These are phyloP conservation scores for Micromonas pusilla DNA, from an alignment of 139 green algal species.

Conservation along the genomic window DNA sequence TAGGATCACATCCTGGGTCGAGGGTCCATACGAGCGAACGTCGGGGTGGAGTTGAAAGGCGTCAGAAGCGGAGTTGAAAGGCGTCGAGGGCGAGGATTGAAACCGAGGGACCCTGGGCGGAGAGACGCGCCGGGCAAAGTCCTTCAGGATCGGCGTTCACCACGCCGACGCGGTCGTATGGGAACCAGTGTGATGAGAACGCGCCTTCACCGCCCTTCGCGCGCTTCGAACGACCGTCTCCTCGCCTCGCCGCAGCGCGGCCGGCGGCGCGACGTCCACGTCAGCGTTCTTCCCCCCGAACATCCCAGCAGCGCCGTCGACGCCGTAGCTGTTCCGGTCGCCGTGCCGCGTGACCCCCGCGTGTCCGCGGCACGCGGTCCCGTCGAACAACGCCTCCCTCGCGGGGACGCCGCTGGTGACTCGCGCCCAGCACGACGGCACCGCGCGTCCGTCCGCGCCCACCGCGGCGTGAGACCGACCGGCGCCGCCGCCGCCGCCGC, in stretches of 20 bases:
- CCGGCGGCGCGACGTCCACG: background rate
- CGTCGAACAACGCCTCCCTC: slow-evolving; percentile 69
- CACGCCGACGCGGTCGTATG: no score
- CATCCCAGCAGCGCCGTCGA: background rate
- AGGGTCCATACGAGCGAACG: no score
- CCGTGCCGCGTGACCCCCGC: background rate
- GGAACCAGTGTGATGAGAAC: no score
- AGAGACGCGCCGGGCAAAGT: background rate
- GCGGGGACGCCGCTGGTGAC: slow-evolving; percentile 71
- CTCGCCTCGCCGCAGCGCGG: background rate
- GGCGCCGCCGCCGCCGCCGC: background rate
- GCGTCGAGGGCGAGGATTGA: no score
- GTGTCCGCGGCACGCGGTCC: slow-evolving; percentile 53
- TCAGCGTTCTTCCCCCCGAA: background rate
- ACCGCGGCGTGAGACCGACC: background rate
- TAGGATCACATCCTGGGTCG: background rate
- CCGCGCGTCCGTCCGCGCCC: background rate
- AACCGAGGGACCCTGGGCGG: no score
- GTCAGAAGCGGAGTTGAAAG: no score
- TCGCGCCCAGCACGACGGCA: slow-evolving; percentile 43
- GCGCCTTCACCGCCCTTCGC: background rate
- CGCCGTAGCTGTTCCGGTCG: background rate
- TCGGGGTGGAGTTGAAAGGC: no score
- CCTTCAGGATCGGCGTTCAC: background rate
- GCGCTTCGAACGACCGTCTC: background rate